Evolutionary conservation across 2,329 filamentous ascomycete genomes (phyloP), one percentile per base, ranked within the genome.

Genomic region (Pseudofabraea citricarpa): DNA sequence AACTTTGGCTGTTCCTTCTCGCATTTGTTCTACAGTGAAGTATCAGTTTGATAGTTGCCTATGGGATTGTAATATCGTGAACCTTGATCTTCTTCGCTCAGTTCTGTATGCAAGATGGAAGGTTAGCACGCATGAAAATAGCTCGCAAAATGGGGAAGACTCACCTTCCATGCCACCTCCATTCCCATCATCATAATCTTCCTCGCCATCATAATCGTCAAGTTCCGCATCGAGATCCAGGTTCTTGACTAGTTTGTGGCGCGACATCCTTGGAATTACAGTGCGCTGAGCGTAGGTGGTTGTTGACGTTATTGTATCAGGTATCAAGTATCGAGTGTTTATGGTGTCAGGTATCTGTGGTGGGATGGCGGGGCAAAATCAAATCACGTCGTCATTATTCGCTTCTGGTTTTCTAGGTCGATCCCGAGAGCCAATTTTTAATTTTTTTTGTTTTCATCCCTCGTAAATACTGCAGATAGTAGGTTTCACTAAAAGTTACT

Each of bases 1-100:
- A 26, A 94, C 85, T 51, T 83, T 73, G 29, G 74, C 70, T 1
- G 83, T 88, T 40, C 82, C 84, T 29, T 77, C 64, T 29, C 75
- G 73, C 75, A 94, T 77, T 48, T 76, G 69, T 51, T 74, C 72
- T 59, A 38, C 20, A 36, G 7, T 27, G 44, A 21, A 41, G 38
- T 47, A 13, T 20, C 21, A 19, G 35, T 44, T 8, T 32, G 24
- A 31, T 46, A 35, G 36, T 45, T 12, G 19, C 24, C 7, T 32
- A 31, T 36, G 37, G 29, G 41, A n/a, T n/a, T 26, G 39, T 37
- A 40, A 22, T n/a, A 20, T 31, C 31, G 21, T 15, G 12, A 40
- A 60, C 58, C 58, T 60, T 59, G 50, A 47, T 63, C 60, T 51
- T 62, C 60, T 53, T 61, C 59, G 35, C 51, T 57, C 46, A 63